A percentile compares a stretch with the other conserved stretches of the same genome.
phyloP scores from a whole-genome alignment of 1,284 basidiomycete species.

The Ganoderma sinense region DNA sequence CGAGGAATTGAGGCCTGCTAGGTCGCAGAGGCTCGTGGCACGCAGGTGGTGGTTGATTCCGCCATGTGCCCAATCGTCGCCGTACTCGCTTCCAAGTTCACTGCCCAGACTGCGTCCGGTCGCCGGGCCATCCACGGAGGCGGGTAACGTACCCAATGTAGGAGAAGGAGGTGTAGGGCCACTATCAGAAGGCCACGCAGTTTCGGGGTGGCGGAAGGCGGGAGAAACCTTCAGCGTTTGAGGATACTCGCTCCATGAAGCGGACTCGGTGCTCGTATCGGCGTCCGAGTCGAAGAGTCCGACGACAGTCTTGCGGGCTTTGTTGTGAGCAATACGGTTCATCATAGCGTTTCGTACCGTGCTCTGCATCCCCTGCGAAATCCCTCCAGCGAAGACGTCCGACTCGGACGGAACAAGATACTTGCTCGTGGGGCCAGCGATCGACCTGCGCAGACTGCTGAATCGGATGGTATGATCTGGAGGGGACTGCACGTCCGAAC shows the following conservation, averaged over 20 bases:
- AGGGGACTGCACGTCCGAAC: background rate
- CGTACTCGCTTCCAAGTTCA: constrained; percentile 57
- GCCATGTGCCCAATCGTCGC: constrained; percentile 50
- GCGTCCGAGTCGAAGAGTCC: constrained; percentile 62
- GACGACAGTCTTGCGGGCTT: constrained; percentile 66
- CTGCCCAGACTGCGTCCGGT: constrained; percentile 57
- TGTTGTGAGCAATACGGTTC: constrained; percentile 25
- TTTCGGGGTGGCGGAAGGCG: constrained; percentile 27
- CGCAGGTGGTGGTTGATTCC: constrained; percentile 53
- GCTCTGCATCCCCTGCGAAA: constrained; percentile 45
- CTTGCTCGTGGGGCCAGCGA: constrained; percentile 41
- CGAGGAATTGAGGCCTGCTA: constrained; percentile 42
- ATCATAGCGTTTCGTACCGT: constrained; percentile 36
- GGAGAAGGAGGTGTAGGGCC: constrained; percentile 31
- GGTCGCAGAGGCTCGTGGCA: constrained; percentile 58
- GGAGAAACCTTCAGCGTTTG: constrained; percentile 31
- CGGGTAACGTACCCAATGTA: constrained; percentile 29
- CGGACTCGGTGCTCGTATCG: constrained; percentile 2
- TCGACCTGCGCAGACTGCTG: constrained; percentile 50
- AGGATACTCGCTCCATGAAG: constrained; percentile 25
- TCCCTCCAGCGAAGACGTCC: constrained; percentile 40
- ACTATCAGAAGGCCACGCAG: constrained; percentile 37
- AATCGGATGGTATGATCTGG: constrained; percentile 49
- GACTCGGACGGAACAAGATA: constrained; percentile 29
- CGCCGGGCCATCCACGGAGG: constrained; percentile 27